Evolutionary conservation across 768 basidiomycete genomes (phyloP).

Genomic region (Leucocoprinus sp.): DNA sequence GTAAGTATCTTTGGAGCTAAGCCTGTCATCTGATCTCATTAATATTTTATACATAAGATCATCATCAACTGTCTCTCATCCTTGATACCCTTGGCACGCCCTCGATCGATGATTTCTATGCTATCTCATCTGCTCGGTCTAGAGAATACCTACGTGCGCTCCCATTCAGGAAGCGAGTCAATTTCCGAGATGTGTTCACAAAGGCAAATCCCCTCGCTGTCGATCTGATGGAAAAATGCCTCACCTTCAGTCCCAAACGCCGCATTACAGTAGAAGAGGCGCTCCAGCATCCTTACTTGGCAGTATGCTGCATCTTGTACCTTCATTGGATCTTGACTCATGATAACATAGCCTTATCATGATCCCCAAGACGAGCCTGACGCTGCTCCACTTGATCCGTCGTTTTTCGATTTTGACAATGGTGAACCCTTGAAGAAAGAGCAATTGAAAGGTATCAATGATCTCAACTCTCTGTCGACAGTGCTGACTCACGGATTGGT

Average conservation of each 20-base stretch:
- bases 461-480: conserved; percentile 9
- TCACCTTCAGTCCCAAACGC: conserved; percentile 81
- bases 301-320: conserved; percentile 35
- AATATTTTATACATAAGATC: conserved; percentile 42
- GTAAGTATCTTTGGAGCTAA: conserved; percentile 34
- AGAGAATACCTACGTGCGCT: conserved; percentile 86
- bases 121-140: conserved; percentile 70
- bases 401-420: conserved; percentile 80
- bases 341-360: conserved; percentile 60
- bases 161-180: conserved; percentile 76
- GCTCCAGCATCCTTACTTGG: conserved; percentile 82
- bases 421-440: conserved; percentile 59
- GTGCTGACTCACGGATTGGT: background rate
- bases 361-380: conserved; percentile 86
- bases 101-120: conserved; percentile 90
- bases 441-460: conserved; percentile 50
- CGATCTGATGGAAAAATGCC: conserved; percentile 70
- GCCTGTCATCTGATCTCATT: conserved; percentile 7
- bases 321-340: conserved; percentile 1
- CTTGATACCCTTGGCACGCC: conserved; percentile 91
- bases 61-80: conserved; percentile 88
- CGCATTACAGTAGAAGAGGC: conserved; percentile 86
- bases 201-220: conserved; percentile 67
- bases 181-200: conserved; percentile 63
- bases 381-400: conserved; percentile 65